Base-by-base conservation (phyloP, 2,329 filamentous ascomycete species). In the Pseudogymnoascus sp. region DNA sequence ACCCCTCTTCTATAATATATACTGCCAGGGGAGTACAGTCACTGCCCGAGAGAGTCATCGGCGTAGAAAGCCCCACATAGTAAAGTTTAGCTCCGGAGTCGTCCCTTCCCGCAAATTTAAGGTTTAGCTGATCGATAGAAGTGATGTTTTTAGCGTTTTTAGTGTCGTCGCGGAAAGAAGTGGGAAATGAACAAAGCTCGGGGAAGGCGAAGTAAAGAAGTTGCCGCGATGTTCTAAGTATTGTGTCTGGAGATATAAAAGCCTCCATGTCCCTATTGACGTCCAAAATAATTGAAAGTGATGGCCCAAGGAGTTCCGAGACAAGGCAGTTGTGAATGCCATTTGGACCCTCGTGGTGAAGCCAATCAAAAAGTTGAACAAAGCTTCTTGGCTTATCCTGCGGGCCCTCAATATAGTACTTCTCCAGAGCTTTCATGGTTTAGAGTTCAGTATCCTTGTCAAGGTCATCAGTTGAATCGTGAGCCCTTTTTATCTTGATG, bases 311-410 rank as follows among this genome's bases (percentile, higher is more conserved):
- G 2, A 50, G 66, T 43, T 77, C 73, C 50, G 74, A 71, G 6
- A 80, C 73, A 0, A 79, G 66, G 65, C 77, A 80, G 16, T 71
- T 65, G 64, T 81, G 77, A 3, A 37, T 69, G 7, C 78, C 76
- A 66, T 80, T 80, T 9, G 76, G 76, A 8, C 78, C 76, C 1
- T 65, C 43, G 41, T 75, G 58, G 4, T 73, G 41, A 37, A 79
- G 79, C 30, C 68, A 28, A 63, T 76, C 72, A 28, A 74, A 61
- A 16, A 77, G 54, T 16, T 63, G 68, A 38, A 76, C 70, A 8
- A 77, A 37, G 68, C 77, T 65, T 35, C 63, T 63, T 50, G 41
- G 22, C 20, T 39, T 39, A 12, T 67, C 41, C 57, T 37, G 14
- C 33, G 65, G 43, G 59, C 30, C 11, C 5, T n/a, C 14, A n/a